Base-by-base conservation (phyloP, 1,139 yeast genomes). In the Candida freyschussii region DNA sequence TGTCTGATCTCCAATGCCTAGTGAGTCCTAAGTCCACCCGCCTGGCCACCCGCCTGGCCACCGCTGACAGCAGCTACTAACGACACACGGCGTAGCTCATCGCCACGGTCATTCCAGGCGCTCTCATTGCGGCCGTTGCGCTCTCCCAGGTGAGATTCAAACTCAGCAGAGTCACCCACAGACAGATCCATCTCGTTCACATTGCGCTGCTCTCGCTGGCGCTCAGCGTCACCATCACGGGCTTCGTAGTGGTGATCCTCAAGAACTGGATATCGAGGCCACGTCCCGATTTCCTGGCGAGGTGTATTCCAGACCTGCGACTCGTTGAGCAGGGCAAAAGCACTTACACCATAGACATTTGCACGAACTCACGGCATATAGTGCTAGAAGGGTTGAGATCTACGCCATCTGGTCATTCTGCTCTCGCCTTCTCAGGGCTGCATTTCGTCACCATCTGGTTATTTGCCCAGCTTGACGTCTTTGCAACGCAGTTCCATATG, bases 331-430 rank as follows among this genome's bases (percentile, higher is more conserved):
- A 46, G 2, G 56, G 66, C 37, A 57, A 62, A 30, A 49, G 53
- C 23, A 67, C 74, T 31, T 69, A 60, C 19, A 78, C 83, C 2
- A 47, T 57, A 13, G 71, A 63, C n/a, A 69, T 76, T 10, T 75
- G 82, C 50, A 69, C 77, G 0, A 63, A 57, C 3, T 54, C 65
- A 32, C 27, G 34, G 23, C 42, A 34, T 2, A 36, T 25, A 7
- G 52, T 81, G 15, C 43, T 57, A 21, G 95, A 84, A 48, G 95
- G 94, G 0, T 69, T 80, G 63, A 72, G 84, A 50, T 76, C 87
- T 7, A 78, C 89, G 1, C 95, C 95, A 1, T 78, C 87, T 2
- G 95, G 94, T 9, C 95, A 84, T 52, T 70, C 89, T 1, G 74
- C 86, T 9, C 62, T 76, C 40, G 67, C 85, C 19, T 84, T 83